Evolutionary conservation across 2,329 filamentous ascomycete genomes (phyloP).

Genomic region (Pseudogymnoascus sp.): DNA sequence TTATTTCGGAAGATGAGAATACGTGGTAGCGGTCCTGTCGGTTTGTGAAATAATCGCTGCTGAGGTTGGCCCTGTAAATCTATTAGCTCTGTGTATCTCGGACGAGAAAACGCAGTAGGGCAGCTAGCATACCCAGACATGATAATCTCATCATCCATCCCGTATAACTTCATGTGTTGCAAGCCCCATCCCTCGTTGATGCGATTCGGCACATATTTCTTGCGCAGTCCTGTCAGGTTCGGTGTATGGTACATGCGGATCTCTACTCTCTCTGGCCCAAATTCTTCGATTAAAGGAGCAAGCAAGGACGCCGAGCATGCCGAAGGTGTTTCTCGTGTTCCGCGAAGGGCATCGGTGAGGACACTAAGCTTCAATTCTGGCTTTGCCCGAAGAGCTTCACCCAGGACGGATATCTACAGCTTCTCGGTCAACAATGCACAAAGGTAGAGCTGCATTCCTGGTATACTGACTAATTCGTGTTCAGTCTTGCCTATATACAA

Average conservation of each 20-base stretch:
- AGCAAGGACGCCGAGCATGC: constrained; percentile 84
- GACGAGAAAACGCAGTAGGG: not conserved
- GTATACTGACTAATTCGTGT: constrained; percentile 60
- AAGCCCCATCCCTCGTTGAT: constrained; percentile 98
- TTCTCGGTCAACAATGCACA: constrained; percentile 16
- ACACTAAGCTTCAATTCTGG: constrained; percentile 76
- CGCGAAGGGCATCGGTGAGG: constrained; percentile 82
- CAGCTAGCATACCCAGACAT: constrained; percentile 63
- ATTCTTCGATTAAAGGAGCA: constrained; percentile 73
- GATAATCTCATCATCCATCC: constrained; percentile 89
- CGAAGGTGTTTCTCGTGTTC: constrained; percentile 80
- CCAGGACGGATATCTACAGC: constrained; percentile 63
- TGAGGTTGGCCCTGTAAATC: constrained; percentile 66
- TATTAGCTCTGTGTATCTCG: not conserved
- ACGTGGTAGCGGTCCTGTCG: constrained; percentile 91
- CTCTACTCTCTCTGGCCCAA: constrained; percentile 77
- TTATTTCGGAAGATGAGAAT: constrained; percentile 70
- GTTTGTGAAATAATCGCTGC: constrained; percentile 91
- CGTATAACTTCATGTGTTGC: constrained; percentile 98
- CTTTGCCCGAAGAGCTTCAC: constrained; percentile 65
- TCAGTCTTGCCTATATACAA: constrained; percentile 94
- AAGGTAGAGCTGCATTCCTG: not conserved
- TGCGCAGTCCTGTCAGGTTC: constrained; percentile 80
- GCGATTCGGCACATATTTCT: constrained; percentile 74
- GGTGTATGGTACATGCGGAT: constrained; percentile 98